Evolutionary conservation across 352 stramenopile species (phyloP).

Genomic region (Pythium oligandrum): DNA sequence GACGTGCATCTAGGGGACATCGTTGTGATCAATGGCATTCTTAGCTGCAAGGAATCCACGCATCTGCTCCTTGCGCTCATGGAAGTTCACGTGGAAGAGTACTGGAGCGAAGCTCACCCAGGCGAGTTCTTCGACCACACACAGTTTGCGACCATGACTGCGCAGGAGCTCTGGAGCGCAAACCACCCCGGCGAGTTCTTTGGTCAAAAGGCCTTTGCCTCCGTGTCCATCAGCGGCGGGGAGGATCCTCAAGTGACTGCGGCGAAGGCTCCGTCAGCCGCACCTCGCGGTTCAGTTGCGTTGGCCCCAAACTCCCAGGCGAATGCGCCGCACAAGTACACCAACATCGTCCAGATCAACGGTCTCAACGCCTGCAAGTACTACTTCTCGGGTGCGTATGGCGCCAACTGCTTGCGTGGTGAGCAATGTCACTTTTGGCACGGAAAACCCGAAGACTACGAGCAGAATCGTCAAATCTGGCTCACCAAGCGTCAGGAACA

Average conservation of each 20-base stretch:
- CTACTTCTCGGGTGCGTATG: slow-evolving; percentile 66
- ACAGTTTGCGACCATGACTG: slow-evolving; percentile 18
- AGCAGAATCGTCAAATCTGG: slow-evolving; percentile 59
- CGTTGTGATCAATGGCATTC: slow-evolving; percentile 34
- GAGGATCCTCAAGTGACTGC: no score
- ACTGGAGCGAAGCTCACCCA: slow-evolving; percentile 48
- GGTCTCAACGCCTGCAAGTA: slow-evolving; percentile 85
- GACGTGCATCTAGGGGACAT: slow-evolving; percentile 70
- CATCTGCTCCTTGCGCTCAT: slow-evolving; percentile 52
- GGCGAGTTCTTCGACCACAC: slow-evolving; percentile 57
- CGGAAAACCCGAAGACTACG: slow-evolving; percentile 52
- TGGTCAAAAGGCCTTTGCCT: not conserved
- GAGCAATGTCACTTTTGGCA: slow-evolving; percentile 81
- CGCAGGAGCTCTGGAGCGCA: slow-evolving; percentile 16
- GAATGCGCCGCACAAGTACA: slow-evolving; percentile 53
- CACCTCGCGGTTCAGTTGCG: slow-evolving; percentile 27
- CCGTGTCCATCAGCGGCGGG: not conserved
- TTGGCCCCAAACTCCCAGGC: slow-evolving; percentile 53
- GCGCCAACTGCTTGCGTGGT: slow-evolving; percentile 60
- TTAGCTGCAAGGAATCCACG: slow-evolving; percentile 41
- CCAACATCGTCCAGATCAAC: slow-evolving; percentile 76
- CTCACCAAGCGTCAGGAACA: slow-evolving; percentile 60
- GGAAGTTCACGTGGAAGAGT: slow-evolving; percentile 42
- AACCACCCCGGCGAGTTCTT: slow-evolving; percentile 9
- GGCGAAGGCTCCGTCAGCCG: not conserved